Conservation (phyloP, 129 eudicot species). For the Helichrysum umbraculigerum region DNA sequence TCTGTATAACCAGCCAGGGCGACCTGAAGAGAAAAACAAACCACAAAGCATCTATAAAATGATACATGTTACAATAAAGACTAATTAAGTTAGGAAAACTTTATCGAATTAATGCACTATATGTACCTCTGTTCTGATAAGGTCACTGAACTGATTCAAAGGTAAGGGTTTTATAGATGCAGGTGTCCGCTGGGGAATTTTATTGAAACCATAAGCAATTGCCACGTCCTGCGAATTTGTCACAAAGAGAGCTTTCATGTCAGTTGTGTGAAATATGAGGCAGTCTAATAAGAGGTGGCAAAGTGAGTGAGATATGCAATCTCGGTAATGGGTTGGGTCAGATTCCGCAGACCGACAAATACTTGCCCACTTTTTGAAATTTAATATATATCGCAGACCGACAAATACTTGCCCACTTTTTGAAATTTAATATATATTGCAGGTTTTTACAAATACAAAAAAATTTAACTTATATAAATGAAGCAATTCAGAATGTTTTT, state of each 20-base stretch:
- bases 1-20: conserved; percentile 85
- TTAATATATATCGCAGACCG: no score
- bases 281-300: background rate
- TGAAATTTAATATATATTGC: no score
- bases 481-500: no score
- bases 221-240: conserved; percentile 70
- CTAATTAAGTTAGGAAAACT: conserved; percentile 35
- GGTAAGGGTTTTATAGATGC: conserved; percentile 77
- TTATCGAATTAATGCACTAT: background rate
- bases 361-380: background rate
- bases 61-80: conserved; percentile 1
- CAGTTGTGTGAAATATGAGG: conserved; percentile 1
- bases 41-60: conserved; percentile 9
- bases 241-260: conserved; percentile 19
- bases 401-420: background rate
- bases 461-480: no score
- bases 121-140: conserved; percentile 74
- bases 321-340: background rate
- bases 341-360: background rate
- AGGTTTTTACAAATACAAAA: no score
- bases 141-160: conserved; percentile 73
- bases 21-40: conserved; percentile 44
- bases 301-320: background rate
- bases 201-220: conserved; percentile 96
- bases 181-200: conserved; percentile 64